A percentile compares a stretch with the other conserved stretches of the same genome.
Conservation (phyloP, 1,284 basidiomycete genomes). For the Earliella scabrosa region DNA sequence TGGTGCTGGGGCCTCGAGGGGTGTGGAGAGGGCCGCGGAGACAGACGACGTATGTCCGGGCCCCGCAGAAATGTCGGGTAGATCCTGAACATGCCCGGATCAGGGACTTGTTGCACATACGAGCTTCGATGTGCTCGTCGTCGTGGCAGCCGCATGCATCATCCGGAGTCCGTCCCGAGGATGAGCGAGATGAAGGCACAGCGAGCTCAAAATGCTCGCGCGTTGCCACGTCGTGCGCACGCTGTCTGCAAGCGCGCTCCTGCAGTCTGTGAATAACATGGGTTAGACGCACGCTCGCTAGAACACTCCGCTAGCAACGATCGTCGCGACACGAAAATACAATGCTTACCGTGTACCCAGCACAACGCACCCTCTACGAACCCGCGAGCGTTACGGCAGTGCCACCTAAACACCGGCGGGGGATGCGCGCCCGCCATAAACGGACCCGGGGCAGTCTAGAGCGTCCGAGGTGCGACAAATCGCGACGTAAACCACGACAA, state of each 20-base stretch:
- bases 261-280: not conserved
- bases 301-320: not conserved
- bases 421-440: not conserved
- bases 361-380: too few relatives aligned
- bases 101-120: not conserved
- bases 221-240: not conserved
- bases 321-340: too few relatives aligned
- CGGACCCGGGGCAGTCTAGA: too few relatives aligned
- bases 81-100: not conserved
- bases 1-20: not conserved
- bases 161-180: slow-evolving; percentile 7
- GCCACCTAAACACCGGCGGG: slow-evolving; percentile 5
- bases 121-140: slow-evolving; percentile 3
- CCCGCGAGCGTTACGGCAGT: slow-evolving; percentile 1
- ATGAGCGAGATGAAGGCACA: not conserved
- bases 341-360: too few relatives aligned
- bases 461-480: not conserved
- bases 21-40: not conserved
- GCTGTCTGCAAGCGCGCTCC: not conserved
- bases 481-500: slow-evolving; percentile 19
- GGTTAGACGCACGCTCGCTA: not conserved
- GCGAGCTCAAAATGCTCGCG: not conserved
- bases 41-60: not conserved
- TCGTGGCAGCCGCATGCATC: slow-evolving; percentile 8
- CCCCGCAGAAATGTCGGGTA: slow-evolving; percentile 9